These are phyloP conservation scores for Hansenula sp. DNA, from an alignment of 1,139 yeast species.

Conservation along the genomic window DNA sequence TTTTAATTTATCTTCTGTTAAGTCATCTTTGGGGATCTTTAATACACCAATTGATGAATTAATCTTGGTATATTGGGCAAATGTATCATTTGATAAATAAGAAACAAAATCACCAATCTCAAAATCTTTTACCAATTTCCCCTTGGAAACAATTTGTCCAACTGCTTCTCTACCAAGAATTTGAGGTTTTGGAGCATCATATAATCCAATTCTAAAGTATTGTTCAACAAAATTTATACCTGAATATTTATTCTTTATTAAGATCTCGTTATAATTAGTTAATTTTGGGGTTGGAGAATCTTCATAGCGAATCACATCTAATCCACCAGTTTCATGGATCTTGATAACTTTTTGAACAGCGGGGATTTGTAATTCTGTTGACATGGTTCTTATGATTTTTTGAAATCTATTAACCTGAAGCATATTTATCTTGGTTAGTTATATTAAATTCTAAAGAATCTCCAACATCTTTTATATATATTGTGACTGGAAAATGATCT, in stretches of 20 bases:
- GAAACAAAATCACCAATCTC: slow-evolving; percentile 73
- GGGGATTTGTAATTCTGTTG: slow-evolving; percentile 42
- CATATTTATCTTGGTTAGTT: too few relatives aligned
- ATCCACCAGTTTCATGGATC: slow-evolving; percentile 48
- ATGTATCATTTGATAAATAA: slow-evolving; percentile 47
- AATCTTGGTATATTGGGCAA: slow-evolving; percentile 68
- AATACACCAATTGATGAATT: slow-evolving; percentile 32
- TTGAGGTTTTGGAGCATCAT: slow-evolving; percentile 56
- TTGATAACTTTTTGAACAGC: slow-evolving; percentile 54
- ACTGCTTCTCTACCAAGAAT: slow-evolving; percentile 82
- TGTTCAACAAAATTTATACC: slow-evolving; percentile 84
- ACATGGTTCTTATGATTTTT: slow-evolving; percentile 4
- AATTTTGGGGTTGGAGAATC: slow-evolving; percentile 57
- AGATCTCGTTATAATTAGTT: slow-evolving; percentile 50
- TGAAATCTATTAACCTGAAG: too few relatives aligned
- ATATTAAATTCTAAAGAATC: too few relatives aligned
- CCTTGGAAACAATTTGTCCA: slow-evolving; percentile 70
- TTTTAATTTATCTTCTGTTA: slow-evolving; percentile 45
- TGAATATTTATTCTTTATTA: slow-evolving; percentile 67
- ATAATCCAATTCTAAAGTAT: slow-evolving; percentile 76
- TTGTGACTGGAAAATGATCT: too few relatives aligned
- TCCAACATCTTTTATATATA: too few relatives aligned
- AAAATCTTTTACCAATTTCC: slow-evolving; percentile 51
- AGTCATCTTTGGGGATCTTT: slow-evolving; percentile 46
- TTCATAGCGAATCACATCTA: slow-evolving; percentile 48